Conservation (phyloP, 306 rosid genomes). For the Pueraria montana region DNA sequence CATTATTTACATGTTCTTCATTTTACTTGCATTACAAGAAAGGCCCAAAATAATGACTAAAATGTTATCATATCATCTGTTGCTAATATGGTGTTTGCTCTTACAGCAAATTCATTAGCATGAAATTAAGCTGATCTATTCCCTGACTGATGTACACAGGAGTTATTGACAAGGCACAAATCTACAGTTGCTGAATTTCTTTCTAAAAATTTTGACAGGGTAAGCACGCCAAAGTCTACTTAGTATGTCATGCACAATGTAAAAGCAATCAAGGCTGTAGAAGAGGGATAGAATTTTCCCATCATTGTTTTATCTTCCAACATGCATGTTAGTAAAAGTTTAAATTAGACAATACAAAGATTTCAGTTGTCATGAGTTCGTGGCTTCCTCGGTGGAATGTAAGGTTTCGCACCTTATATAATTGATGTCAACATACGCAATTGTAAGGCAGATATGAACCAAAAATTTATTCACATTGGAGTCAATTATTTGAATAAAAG, state of each 20-base stretch:
- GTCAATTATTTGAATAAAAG: neutral
- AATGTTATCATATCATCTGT: neutral
- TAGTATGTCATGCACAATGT: neutral
- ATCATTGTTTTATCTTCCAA: neutral
- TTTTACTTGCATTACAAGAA: neutral
- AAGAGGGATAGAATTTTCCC: neutral
- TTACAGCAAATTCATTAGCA: neutral
- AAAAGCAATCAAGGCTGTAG: neutral
- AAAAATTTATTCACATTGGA: neutral
- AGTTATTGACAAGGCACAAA: slow-evolving; percentile 92
- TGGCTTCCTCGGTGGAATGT: neutral
- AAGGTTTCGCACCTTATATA: slow-evolving; percentile 8
- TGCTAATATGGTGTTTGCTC: slow-evolving; percentile 28
- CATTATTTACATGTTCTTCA: neutral
- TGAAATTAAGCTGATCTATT: slow-evolving; percentile 24
- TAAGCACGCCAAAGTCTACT: slow-evolving; percentile 39
- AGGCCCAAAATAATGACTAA: neutral
- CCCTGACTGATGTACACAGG: slow-evolving; percentile 57
- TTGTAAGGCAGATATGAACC: neutral
- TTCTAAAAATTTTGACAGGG: slow-evolving; percentile 83
- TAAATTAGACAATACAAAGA: neutral
- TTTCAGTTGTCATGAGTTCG: neutral
- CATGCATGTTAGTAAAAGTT: neutral
- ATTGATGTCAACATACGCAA: neutral
- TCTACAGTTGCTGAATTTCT: slow-evolving; percentile 86